Base-by-base conservation (phyloP, 2,329 filamentous ascomycete genomes). In the Setomelanomma holmii region DNA sequence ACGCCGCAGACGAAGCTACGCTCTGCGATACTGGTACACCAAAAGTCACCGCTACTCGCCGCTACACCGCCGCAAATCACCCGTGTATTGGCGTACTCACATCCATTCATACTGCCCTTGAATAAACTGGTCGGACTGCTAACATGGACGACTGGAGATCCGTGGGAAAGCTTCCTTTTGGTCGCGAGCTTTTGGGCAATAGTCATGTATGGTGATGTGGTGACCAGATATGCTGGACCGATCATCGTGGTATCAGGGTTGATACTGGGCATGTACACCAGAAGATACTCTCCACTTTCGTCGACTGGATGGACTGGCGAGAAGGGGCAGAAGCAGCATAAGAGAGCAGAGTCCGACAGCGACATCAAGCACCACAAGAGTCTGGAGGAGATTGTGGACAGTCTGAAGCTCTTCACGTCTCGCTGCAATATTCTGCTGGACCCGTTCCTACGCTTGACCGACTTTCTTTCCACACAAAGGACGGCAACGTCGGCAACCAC, bases 1-100 rank as follows among this genome's bases (percentile, higher is more conserved):
- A 83, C 86, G 4, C 81, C 88, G 40, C 84, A 86, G 33, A 86
- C 86, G 36, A 89, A 90, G 69, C 89, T 93, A 56, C 87, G 91
- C 40, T 96, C 91, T 16, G 96, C 91, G 51, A 93, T 99, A 64
- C 86, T 98, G 63, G 93, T 99, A 17, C 93, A 98, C 76, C 93
- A 96, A 75, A 99, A 98, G 78, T 96, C 91, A 14, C 95, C 95
- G 10, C 78, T 99, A 40, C 83, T 99, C 16, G 88, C 96, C 53
- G 92, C 93, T 14, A 99, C 95, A 8, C 95, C 95, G 38, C 95
- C 95, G 1, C 91, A 96, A 71, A 89, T 99, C 72, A 99, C 95
- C 2, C 86, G 95, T 64, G 93, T 93, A 12, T 83, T 99, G 54
- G 93, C 93, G 59, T 97, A 98, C 74, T 96, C 93, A 58, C 93